These are phyloP conservation scores for Podila epigama DNA, from an alignment of 192 early-diverging fungal genomes.

Conservation along the genomic window DNA sequence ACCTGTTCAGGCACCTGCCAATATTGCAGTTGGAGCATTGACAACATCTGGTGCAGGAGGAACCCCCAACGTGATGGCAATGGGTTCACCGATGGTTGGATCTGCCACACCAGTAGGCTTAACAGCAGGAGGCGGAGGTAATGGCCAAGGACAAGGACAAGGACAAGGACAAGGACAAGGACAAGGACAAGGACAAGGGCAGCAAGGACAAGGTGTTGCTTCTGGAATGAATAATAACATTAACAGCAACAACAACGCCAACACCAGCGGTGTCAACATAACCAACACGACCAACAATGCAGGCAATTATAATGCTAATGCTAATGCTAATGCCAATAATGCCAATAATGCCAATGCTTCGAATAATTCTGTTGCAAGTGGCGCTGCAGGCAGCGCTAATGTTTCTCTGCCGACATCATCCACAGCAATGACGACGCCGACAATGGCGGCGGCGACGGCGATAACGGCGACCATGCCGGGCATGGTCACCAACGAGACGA, in stretches of 20 bases:
- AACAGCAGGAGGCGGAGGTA: constrained; percentile 2
- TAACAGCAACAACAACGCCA: too few species aligned
- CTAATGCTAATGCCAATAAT: not conserved
- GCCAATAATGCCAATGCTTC: not conserved
- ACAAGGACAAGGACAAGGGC: not conserved
- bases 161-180: too few species aligned
- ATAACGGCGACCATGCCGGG: too few species aligned
- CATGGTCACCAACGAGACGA: too few species aligned
- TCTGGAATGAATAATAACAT: not conserved
- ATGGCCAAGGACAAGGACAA: too few species aligned
- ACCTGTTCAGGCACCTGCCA: constrained; percentile 32
- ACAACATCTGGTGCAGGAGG: constrained; percentile 3
- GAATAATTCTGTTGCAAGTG: too few species aligned
- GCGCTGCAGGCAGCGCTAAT: not conserved
- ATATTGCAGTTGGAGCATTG: constrained; percentile 1
- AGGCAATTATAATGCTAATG: constrained; percentile 4
- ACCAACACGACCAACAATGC: not conserved
- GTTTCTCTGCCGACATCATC: too few species aligned
- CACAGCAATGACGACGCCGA: too few species aligned
- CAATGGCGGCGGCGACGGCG: too few species aligned
- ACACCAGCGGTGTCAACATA: not conserved
- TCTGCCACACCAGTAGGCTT: constrained; percentile 7
- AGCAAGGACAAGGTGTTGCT: constrained; percentile 3
- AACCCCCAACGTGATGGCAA: not conserved
- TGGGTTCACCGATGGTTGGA: constrained; percentile 24